Conservation (phyloP, 129 eudicot genomes). For the Helianthus tuberosus region DNA sequence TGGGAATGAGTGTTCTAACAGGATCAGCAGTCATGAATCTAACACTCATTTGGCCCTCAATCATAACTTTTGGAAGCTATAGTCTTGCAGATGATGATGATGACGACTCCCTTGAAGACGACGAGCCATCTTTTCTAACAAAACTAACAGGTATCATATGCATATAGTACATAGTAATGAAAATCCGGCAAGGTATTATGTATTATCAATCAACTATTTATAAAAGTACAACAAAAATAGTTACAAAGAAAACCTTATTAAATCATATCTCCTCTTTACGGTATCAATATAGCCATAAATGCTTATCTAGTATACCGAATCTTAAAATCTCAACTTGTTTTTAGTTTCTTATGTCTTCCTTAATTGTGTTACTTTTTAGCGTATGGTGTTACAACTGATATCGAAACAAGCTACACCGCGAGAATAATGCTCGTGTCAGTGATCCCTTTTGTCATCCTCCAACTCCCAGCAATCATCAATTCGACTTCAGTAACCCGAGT, state of each 20-base stretch:
- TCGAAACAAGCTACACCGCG: conserved; percentile 50
- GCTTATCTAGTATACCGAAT: too few species aligned
- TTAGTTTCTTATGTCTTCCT: conserved; percentile 10
- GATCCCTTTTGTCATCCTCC: conserved; percentile 49
- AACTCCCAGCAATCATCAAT: conserved; percentile 34
- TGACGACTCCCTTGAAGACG: not conserved
- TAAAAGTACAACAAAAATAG: too few species aligned
- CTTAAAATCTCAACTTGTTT: too few species aligned
- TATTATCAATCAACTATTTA: too few species aligned
- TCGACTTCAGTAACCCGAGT: conserved; percentile 28
- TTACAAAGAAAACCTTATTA: too few species aligned
- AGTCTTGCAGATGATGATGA: conserved; percentile 34
- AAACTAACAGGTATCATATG: conserved; percentile 27
- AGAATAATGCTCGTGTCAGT: conserved; percentile 49
- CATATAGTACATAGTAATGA: too few species aligned
- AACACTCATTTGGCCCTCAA: conserved; percentile 57
- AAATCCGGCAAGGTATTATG: too few species aligned
- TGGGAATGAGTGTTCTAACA: conserved; percentile 56
- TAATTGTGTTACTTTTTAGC: conserved; percentile 1
- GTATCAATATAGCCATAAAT: not conserved
- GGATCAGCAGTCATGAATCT: conserved; percentile 62
- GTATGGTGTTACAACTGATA: conserved; percentile 48
- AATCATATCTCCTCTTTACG: not conserved
- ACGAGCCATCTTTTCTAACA: conserved; percentile 29
- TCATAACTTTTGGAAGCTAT: conserved; percentile 53